A percentile compares a stretch with the other conserved stretches of the same genome.
These are phyloP conservation scores for Dryas octopetala DNA, from an alignment of 306 rosid species.

Conservation along the genomic window DNA sequence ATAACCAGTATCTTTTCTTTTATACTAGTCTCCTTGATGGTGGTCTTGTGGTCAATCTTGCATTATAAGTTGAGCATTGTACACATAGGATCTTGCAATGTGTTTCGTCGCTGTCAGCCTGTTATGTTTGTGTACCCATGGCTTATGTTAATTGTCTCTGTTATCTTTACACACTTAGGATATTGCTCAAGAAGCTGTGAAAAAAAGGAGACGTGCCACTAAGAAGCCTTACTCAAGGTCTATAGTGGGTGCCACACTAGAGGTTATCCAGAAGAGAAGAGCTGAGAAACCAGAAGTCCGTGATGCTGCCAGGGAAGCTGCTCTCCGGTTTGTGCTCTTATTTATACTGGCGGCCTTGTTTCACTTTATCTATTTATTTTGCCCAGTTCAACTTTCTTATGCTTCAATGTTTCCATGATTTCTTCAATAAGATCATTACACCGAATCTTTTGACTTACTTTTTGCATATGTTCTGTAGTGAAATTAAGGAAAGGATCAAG, in stretches of 20 bases:
- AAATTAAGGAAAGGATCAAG: constrained; percentile 83
- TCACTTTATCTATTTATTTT: too few species aligned
- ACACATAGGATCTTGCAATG: too few species aligned
- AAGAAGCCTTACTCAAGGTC: constrained; percentile 77
- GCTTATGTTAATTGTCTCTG: background rate
- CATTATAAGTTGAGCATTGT: background rate
- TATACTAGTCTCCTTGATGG: too few species aligned
- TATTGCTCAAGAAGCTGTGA: constrained; percentile 74
- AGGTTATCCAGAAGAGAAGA: constrained; percentile 68
- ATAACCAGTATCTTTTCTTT: background rate
- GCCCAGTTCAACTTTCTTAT: background rate
- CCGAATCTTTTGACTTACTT: background rate
- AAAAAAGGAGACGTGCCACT: constrained; percentile 67
- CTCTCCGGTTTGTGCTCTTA: constrained; percentile 50
- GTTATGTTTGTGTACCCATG: background rate
- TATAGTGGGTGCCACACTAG: constrained; percentile 66
- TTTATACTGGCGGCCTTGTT: background rate
- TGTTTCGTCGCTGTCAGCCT: background rate
- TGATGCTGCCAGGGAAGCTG: constrained; percentile 84
- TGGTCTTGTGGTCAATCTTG: background rate
- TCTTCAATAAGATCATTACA: background rate
- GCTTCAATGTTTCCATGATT: background rate
- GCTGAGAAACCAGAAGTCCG: constrained; percentile 72
- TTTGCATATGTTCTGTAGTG: constrained; percentile 40
- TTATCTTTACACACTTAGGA: constrained; percentile 35